These are phyloP conservation scores for Chlorella sp. DNA, from an alignment of 139 green algal genomes.

Conservation along the genomic window DNA sequence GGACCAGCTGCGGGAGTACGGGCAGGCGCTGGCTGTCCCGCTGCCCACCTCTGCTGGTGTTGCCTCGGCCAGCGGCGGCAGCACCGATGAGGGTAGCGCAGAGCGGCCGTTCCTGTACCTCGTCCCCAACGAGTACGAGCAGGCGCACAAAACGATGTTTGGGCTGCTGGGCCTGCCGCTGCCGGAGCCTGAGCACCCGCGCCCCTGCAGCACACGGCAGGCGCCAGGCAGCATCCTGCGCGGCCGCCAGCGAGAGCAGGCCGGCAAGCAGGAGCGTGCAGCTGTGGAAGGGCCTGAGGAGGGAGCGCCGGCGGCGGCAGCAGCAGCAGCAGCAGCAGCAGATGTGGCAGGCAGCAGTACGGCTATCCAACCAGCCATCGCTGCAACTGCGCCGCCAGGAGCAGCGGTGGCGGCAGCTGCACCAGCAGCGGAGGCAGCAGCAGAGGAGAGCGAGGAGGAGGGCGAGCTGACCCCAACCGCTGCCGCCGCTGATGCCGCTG, in stretches of 20 bases:
- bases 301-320: too few species aligned
- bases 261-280: too few species aligned
- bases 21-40: neutral
- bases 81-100: neutral
- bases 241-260: too few species aligned
- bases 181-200: neutral
- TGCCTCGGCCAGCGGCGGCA: neutral
- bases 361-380: too few species aligned
- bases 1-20: neutral
- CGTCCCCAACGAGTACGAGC: conserved; percentile 12
- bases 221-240: neutral
- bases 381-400: neutral
- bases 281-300: too few species aligned
- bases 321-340: too few species aligned
- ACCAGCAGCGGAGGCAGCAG: neutral
- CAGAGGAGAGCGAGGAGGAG: neutral
- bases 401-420: neutral
- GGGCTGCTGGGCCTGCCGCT: conserved; percentile 10
- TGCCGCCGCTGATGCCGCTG: too few species aligned
- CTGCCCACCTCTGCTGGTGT: neutral
- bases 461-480: too few species aligned
- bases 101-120: neutral
- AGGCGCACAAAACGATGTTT: neutral
- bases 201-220: neutral
- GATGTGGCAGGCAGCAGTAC: too few species aligned